Percentiles rank a stretch among this genome's conserved stretches.
Conservation (phyloP, 495 filamentous ascomycete genomes). For the Thermothielavioides terrestris region DNA sequence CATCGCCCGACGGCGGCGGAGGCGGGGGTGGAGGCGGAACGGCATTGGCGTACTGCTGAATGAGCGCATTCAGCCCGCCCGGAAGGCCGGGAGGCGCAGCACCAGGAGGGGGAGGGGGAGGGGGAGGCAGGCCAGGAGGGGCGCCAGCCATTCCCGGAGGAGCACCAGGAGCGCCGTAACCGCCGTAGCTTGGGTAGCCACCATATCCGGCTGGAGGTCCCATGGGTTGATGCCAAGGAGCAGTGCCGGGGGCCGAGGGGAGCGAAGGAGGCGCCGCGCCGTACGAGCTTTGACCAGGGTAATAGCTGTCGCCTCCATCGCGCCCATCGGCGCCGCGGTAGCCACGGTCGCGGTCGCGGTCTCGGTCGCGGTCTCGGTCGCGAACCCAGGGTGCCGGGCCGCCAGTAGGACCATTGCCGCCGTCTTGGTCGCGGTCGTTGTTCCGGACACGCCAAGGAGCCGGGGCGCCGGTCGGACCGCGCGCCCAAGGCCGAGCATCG, state of each 20-base stretch:
- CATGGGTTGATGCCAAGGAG: slow-evolving; percentile 62
- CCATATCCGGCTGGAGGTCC: slow-evolving; percentile 46
- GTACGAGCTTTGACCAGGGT: slow-evolving; percentile 39
- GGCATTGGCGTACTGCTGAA: slow-evolving; percentile 55
- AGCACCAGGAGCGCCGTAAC: slow-evolving; percentile 55
- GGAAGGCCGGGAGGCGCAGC: slow-evolving; percentile 57
- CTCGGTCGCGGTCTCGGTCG: slow-evolving; percentile 39
- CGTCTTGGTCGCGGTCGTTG: slow-evolving; percentile 35
- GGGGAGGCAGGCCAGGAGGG: slow-evolving; percentile 50
- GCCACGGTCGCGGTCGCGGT: slow-evolving; percentile 16
- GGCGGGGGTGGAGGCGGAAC: slow-evolving; percentile 49
- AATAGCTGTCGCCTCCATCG: slow-evolving; percentile 34
- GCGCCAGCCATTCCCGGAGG: slow-evolving; percentile 48
- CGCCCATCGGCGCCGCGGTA: slow-evolving; percentile 17
- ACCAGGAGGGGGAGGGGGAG: slow-evolving; percentile 52
- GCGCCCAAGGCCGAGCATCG: slow-evolving; percentile 80
- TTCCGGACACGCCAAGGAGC: slow-evolving; percentile 62
- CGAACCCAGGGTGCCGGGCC: slow-evolving; percentile 47
- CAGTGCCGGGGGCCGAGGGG: slow-evolving; percentile 42
- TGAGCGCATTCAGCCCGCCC: slow-evolving; percentile 51
- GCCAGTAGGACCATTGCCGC: slow-evolving; percentile 29
- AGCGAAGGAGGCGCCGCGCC: slow-evolving; percentile 20
- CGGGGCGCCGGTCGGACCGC: slow-evolving; percentile 75
- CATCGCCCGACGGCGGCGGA: slow-evolving; percentile 46
- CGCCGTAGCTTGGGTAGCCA: slow-evolving; percentile 48